Conservation (phyloP, 2,329 filamentous ascomycete species). For the Corinectria fuckeliana region DNA sequence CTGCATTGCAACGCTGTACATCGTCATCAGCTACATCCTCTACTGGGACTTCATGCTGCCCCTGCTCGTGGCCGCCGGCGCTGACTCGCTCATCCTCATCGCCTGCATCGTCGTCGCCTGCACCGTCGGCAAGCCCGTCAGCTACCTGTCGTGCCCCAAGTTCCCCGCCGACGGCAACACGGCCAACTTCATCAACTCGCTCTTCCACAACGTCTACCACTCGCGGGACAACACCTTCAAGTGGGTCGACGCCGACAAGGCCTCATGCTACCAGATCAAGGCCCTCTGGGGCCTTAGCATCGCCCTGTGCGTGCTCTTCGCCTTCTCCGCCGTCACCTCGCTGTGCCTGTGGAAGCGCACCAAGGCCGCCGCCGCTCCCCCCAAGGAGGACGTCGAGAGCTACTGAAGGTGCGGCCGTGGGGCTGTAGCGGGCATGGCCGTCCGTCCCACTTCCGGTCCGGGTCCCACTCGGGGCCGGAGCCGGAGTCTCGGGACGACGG, state of each 20-base stretch:
- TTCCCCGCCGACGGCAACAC: conserved; percentile 52
- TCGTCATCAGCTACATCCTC: conserved; percentile 79
- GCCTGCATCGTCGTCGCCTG: conserved; percentile 80
- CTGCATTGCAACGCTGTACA: conserved; percentile 80
- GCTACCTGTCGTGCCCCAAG: conserved; percentile 73
- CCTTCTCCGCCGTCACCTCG: conserved; percentile 65
- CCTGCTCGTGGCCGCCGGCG: conserved; percentile 69
- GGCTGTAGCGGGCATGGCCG: conserved; percentile 32
- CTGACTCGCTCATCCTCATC: conserved; percentile 75
- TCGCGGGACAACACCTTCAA: conserved; percentile 45
- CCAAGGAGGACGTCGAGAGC: conserved; percentile 57
- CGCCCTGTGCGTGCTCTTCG: conserved; percentile 75
- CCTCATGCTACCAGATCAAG: conserved; percentile 84
- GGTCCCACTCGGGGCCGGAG: conserved; percentile 23
- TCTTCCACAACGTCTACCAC: conserved; percentile 49
- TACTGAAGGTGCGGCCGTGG: conserved; percentile 56
- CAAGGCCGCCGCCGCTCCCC: conserved; percentile 47
- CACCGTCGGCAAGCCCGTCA: conserved; percentile 80
- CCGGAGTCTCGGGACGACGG: conserved; percentile 48
- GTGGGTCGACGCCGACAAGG: conserved; percentile 59
- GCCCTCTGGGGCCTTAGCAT: conserved; percentile 87
- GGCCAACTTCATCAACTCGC: conserved; percentile 53
- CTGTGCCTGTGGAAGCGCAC: conserved; percentile 68
- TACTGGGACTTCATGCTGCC: conserved; percentile 80
- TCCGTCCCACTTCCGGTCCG: neutral